Percentiles rank a stretch among this genome's conserved stretches.
These are phyloP conservation scores for Cercospora citrullina DNA, from an alignment of 2,329 filamentous ascomycete genomes.

Conservation along the genomic window DNA sequence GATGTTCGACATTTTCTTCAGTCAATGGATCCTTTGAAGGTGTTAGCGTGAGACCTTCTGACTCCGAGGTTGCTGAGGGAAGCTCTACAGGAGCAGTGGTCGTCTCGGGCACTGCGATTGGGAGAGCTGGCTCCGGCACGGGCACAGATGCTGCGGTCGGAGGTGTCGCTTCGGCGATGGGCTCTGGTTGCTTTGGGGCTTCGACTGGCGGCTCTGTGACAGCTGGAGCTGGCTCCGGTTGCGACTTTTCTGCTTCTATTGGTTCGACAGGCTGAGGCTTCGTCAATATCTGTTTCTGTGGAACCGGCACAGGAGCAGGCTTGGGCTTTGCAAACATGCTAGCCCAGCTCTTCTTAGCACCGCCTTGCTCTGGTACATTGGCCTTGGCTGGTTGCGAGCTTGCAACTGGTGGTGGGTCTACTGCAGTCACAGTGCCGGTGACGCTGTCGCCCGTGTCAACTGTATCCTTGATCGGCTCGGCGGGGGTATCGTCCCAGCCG, in stretches of 20 bases:
- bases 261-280: conserved; percentile 36
- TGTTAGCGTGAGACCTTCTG: conserved; percentile 46
- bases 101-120: conserved; percentile 24
- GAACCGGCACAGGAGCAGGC: conserved; percentile 50
- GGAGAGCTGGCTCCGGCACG: conserved; percentile 18
- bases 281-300: conserved; percentile 37
- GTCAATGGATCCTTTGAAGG: conserved; percentile 82
- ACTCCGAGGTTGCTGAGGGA: conserved; percentile 19
- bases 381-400: conserved; percentile 41
- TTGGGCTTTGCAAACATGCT: conserved; percentile 53
- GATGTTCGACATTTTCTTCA: conserved; percentile 86
- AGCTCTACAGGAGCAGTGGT: conserved; percentile 30
- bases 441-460: conserved; percentile 39
- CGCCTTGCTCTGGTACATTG: conserved; percentile 38
- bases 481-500: conserved; percentile 30
- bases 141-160: conserved; percentile 38
- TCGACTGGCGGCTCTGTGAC: conserved; percentile 24
- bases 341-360: conserved; percentile 55
- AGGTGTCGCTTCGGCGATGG: conserved; percentile 23
- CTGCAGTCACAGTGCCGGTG: conserved; percentile 45
- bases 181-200: conserved; percentile 18
- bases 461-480: conserved; percentile 22
- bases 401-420: conserved; percentile 33
- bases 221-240: conserved; percentile 17
- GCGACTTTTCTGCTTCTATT: conserved; percentile 34